Evolutionary conservation across 2,329 filamentous ascomycete genomes (phyloP), one percentile per base, ranked within the genome.

Genomic region (Coniochaeta pulveracea): DNA sequence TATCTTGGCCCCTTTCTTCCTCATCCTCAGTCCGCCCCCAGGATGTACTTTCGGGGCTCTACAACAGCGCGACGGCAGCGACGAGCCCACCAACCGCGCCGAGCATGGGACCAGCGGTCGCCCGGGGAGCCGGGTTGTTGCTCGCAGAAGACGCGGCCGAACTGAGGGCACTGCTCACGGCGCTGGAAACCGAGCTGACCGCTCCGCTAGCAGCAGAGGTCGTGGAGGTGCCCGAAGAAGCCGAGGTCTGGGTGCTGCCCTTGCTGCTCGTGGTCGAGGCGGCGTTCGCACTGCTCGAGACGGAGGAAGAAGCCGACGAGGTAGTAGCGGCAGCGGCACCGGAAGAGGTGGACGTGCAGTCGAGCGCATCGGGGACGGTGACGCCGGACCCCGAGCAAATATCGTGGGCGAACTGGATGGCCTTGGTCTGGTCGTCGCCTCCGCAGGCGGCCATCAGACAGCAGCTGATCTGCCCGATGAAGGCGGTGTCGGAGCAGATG

Each of bases 401-500:
- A 37, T 46, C 41, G 27, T 42, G 36, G 33, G 55, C 55, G 33
- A 48, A 55, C 19, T 15, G 25, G 29, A 57, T 42, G 33, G 55
- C 55, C 8, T 39, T 35, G 16, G 34, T 30, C 48, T 57, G 51
- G 39, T 49, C 49, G 10, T 40, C 34, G 4, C 25, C 9, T 40
- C 43, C 38, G 46, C 55, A 58, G 26, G 40, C 47, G 37, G 38
- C 47, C 10, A 39, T 38, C 11, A 58, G 44, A 37, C 55, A 58
- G 54, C 55, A 58, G 25, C 51, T 44, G 37, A 64, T 57, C 48
- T 50, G 54, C 37, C 48, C 47, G 42, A 61, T 43, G 49, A 63
- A 64, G 38, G 47, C 35, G 37, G 47, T 43, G 43, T 62, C 52
- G 12, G 38, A 41, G 57, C 61, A 64, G 47, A 64, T 61, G 48